Base-by-base conservation (phyloP, 805 yeast genomes). In the Clavispora santaluciae region DNA sequence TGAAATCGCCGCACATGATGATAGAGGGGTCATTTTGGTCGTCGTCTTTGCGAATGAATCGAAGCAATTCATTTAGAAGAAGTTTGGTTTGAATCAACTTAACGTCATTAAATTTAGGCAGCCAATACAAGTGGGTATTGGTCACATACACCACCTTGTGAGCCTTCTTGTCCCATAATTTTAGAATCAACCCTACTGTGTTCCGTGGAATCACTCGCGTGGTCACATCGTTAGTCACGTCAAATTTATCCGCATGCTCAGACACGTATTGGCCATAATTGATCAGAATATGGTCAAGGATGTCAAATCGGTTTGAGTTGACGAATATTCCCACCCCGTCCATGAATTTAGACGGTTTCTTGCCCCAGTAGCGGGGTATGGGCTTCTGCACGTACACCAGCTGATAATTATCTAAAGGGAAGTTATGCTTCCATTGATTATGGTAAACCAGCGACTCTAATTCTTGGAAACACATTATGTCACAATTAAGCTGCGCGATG, bases 51-150 rank as follows among this genome's bases (percentile, higher is more conserved):
- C 26, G 41, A 6, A 50, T 43, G 37, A 45, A 48, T 6, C 49
- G 37, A 11, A 38, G 7, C 13, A 56, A 38, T 13, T 42, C 46
- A 29, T 43, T 46, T n/a, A 56, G 40, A 7, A 56, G 38, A 9
- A 76, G 58, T 56, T 73, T 69, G 12, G 78, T 65, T 50, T 79
- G 85, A 33, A 76, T 51, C 6, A 77, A 59, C 49, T 76, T 78
- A 16, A 79, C 79, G 48, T 77, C 80, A 36, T 72, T 69, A 38
- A 63, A 71, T 46, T 73, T 71, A 1, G 61, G 61, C 30, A 55
- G 52, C 85, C 85, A 79, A 50, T 79, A 79, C 8, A 79, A 57
- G 54, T 79, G 85, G 0, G 84, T 79, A 45, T 78, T 79, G n/a
- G 79, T 61, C 2, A 77, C 66, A 29, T 75, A 72, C 3, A 79